Base-by-base conservation (phyloP, 1,139 yeast species). In the Taphrina sp. region DNA sequence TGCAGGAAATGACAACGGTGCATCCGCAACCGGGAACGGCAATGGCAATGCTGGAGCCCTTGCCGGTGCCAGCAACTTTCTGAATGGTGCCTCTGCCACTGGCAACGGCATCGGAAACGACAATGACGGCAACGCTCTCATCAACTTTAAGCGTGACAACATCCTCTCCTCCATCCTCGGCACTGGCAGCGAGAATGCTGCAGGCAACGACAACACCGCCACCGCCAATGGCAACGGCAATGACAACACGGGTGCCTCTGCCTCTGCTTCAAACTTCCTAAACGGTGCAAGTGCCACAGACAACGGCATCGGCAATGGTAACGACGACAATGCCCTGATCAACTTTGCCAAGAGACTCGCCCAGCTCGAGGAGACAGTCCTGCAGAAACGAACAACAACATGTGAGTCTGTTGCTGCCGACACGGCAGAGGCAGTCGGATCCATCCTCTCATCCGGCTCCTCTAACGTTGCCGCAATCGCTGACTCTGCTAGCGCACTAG, bases 401-500 rank as follows among this genome's bases (percentile, higher is more conserved):
- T 41, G 45, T 41, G 45, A 41, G 45, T 41, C 45, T 10, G n/a
- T n/a, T n/a, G n/a, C n/a, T n/a, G n/a, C n/a, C n/a, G n/a, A n/a
- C n/a, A n/a, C n/a, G n/a, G 5, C 45, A 14, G 12, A 12, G 10
- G 16, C 45, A 19, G 24, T 26, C 33, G 45, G 45, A 5, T 41
- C 45, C 5, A 16, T 41, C 19, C 23, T 26, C 23, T 24, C 20
- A 10, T 17, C 45, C 16, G 45, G 36, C 12, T 14, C 35, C 10
- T 41, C 35, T n/a, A 26, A 28, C 23, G 45, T 37, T 24, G 53
- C 44, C n/a, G 36, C 34, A 33, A 37, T 28, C 12, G 44, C 41
- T 47, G 53, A 47, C 35, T 47, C 42, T 37, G 34, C 20, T 41
- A 41, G 45, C 35, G 45, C 42, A 31, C 23, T 47, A 39, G 17